Evolutionary conservation across 495 filamentous ascomycete species (phyloP).

Genomic region (Penicillium lagena): DNA sequence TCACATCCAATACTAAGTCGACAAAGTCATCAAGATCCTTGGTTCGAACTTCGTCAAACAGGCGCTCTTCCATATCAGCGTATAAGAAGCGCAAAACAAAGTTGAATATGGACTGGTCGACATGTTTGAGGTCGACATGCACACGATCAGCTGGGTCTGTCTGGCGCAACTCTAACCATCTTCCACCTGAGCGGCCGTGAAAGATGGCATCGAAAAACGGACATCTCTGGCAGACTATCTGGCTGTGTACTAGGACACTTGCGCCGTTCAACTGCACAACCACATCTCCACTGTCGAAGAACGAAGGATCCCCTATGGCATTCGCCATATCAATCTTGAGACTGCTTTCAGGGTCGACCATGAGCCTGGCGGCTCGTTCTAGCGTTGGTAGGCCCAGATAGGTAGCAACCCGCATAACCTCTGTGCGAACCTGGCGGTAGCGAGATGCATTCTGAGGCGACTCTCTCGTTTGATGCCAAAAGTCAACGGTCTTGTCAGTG

Average conservation of each 20-base stretch:
- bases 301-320: conserved; percentile 59
- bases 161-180: conserved; percentile 73
- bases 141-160: conserved; percentile 44
- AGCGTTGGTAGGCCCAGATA: conserved; percentile 59
- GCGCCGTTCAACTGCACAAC: conserved; percentile 69
- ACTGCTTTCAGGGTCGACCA: conserved; percentile 55
- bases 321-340: conserved; percentile 61
- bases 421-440: conserved; percentile 70
- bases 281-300: conserved; percentile 70
- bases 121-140: conserved; percentile 76
- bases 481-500: conserved; percentile 70
- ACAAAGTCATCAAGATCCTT: conserved; percentile 74
- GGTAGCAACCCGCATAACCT: conserved; percentile 74
- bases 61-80: conserved; percentile 68
- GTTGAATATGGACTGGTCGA: conserved; percentile 62
- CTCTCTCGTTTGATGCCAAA: conserved; percentile 70
- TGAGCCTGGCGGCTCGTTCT: conserved; percentile 68
- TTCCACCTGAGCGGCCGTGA: conserved; percentile 72
- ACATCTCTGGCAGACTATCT: conserved; percentile 73
- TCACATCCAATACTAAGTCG: conserved; percentile 85
- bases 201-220: conserved; percentile 92
- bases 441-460: conserved; percentile 54
- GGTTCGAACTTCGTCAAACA: conserved; percentile 72
- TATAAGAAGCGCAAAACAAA: conserved; percentile 82
- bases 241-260: conserved; percentile 62